Percentiles rank a stretch among this genome's conserved stretches.
Conservation (phyloP, 2,329 filamentous ascomycete species). For the Colletotrichum neosansevieriae region DNA sequence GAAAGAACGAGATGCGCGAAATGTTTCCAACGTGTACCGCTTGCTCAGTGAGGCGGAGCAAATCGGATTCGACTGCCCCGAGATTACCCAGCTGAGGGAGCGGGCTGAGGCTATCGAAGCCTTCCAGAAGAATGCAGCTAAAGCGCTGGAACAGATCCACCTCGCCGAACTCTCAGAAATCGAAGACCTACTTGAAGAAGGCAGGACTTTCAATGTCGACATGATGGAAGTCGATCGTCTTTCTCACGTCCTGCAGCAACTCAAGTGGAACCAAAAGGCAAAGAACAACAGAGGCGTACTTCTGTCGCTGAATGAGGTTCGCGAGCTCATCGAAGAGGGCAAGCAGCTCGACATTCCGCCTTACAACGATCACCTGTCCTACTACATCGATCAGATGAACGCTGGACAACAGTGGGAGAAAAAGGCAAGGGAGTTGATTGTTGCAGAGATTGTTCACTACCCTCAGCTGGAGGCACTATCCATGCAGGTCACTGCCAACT, state of each 20-base stretch:
- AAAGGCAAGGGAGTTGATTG: constrained; percentile 92
- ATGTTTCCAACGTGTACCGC: constrained; percentile 87
- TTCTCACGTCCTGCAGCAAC: constrained; percentile 82
- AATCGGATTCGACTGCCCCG: constrained; percentile 92
- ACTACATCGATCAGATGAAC: constrained; percentile 80
- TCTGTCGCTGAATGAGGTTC: constrained; percentile 82
- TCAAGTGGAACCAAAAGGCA: constrained; percentile 89
- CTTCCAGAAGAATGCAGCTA: constrained; percentile 82
- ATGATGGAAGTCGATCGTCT: constrained; percentile 88
- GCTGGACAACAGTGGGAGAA: constrained; percentile 90
- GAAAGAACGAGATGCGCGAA: constrained; percentile 90
- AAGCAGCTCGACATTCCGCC: constrained; percentile 81
- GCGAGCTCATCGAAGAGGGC: constrained; percentile 82
- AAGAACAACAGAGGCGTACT: constrained; percentile 72
- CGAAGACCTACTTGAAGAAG: constrained; percentile 90
- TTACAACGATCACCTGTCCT: constrained; percentile 82
- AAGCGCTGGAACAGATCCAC: constrained; percentile 75
- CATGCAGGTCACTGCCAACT: constrained; percentile 77
- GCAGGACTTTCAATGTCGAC: constrained; percentile 90
- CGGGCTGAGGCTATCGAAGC: constrained; percentile 85
- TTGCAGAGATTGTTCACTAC: constrained; percentile 92
- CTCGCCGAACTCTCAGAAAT: constrained; percentile 78
- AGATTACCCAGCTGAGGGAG: constrained; percentile 88
- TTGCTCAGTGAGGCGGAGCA: constrained; percentile 86
- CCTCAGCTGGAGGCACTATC: constrained; percentile 94